Conservation (phyloP, 192 early-diverging fungal genomes). For the Thoreauomyces humboldtii region DNA sequence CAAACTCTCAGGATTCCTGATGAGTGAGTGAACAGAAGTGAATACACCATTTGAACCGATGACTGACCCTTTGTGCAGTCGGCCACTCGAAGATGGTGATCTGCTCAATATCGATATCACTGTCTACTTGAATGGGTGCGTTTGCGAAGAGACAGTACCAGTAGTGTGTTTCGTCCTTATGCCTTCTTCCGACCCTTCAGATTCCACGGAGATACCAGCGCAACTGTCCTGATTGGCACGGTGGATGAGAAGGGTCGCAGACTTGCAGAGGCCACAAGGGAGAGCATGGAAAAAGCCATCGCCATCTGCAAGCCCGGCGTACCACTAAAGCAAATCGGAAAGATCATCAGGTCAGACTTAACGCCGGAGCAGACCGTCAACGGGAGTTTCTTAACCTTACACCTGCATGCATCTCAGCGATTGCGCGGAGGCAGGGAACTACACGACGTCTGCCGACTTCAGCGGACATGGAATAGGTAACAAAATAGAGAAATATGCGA, state of each 20-base stretch:
- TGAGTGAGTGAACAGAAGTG: slow-evolving; percentile 5
- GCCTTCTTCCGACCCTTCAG: too few relatives aligned
- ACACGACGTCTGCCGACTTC: slow-evolving; percentile 65
- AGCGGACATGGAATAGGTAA: slow-evolving; percentile 86
- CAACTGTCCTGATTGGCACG: slow-evolving; percentile 61
- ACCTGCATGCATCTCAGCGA: too few relatives aligned
- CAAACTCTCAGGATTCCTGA: slow-evolving; percentile 38
- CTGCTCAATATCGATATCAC: slow-evolving; percentile 81
- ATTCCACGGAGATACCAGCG: slow-evolving; percentile 73
- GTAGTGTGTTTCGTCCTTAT: too few relatives aligned
- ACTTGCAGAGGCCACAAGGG: slow-evolving; percentile 56
- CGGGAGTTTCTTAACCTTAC: too few relatives aligned
- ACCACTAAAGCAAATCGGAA: slow-evolving; percentile 64
- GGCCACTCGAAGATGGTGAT: slow-evolving; percentile 64
- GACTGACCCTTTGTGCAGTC: slow-evolving; percentile 25
- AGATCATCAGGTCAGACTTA: slow-evolving; percentile 57
- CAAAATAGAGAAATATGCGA: background rate
- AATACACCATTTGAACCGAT: too few relatives aligned
- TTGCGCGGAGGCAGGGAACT: slow-evolving; percentile 50
- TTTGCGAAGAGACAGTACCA: too few relatives aligned
- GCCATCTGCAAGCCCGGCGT: slow-evolving; percentile 71
- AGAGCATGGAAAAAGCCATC: slow-evolving; percentile 61
- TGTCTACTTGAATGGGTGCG: slow-evolving; percentile 60
- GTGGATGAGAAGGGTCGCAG: slow-evolving; percentile 55
- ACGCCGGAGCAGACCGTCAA: background rate